Percentiles rank a stretch among this genome's conserved stretches.
These are phyloP conservation scores for Babesia divergens DNA, from an alignment of 169 alveolate species.

Conservation along the genomic window DNA sequence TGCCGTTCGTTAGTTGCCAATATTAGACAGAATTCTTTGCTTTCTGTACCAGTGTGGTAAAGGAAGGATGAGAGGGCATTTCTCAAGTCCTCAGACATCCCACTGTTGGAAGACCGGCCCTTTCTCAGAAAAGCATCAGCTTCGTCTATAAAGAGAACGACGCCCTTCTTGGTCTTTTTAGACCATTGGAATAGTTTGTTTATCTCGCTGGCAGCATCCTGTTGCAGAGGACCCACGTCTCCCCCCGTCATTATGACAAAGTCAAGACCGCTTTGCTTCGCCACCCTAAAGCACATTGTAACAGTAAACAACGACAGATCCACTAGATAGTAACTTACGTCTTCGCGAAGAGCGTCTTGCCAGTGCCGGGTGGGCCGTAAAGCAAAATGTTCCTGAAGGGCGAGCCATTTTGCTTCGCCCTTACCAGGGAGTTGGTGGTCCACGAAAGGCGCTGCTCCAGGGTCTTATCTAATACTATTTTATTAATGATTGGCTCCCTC, in stretches of 20 bases:
- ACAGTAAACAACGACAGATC: constrained; percentile 32
- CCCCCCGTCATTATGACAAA: constrained; percentile 95
- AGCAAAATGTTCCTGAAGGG: constrained; percentile 89
- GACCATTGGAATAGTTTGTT: constrained; percentile 96
- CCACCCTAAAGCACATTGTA: constrained; percentile 69
- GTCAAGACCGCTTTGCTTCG: constrained; percentile 90
- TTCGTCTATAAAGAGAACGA: constrained; percentile 95
- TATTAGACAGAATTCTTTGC: constrained; percentile 87
- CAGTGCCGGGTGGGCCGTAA: constrained; percentile 97
- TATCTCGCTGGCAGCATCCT: constrained; percentile 90
- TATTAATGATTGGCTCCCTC: constrained; percentile 67
- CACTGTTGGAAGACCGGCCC: constrained; percentile 80
- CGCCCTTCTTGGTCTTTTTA: constrained; percentile 86
- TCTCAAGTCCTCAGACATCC: constrained; percentile 89
- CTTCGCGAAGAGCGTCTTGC: constrained; percentile 91
- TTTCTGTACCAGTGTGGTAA: constrained; percentile 95
- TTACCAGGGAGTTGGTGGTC: constrained; percentile 91
- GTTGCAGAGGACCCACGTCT: constrained; percentile 96
- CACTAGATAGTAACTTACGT: no score
- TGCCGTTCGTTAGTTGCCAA: constrained; percentile 95
- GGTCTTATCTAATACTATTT: constrained; percentile 84
- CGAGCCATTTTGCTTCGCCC: constrained; percentile 85
- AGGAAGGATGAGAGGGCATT: constrained; percentile 90
- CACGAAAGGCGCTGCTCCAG: constrained; percentile 86
- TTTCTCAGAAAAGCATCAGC: constrained; percentile 95